Conservation (phyloP, 495 filamentous ascomycete genomes). For the Monascus purpureus region DNA sequence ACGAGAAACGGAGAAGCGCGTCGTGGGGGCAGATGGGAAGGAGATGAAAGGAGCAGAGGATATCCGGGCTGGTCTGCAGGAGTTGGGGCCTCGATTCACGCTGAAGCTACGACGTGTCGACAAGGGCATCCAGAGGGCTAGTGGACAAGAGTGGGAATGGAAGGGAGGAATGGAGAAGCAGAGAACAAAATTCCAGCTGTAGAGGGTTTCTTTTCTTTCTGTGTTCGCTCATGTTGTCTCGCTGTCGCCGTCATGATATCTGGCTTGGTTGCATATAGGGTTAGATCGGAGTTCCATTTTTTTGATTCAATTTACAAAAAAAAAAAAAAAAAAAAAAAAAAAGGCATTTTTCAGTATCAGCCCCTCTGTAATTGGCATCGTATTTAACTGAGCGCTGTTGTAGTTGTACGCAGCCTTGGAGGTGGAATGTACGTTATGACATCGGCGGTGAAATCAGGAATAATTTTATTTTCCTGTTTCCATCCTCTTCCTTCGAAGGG, state of each 20-base stretch:
- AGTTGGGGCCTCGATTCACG: conserved; percentile 73
- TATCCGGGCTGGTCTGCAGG: conserved; percentile 72
- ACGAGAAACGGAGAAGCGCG: conserved; percentile 67
- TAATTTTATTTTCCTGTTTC: neutral
- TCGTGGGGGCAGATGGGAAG: conserved; percentile 78
- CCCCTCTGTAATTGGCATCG: no score
- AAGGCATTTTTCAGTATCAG: no score
- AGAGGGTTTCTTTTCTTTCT: conserved; percentile 6
- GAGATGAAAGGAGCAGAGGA: conserved; percentile 67
- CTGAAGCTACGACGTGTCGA: conserved; percentile 83
- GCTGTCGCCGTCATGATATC: no score
- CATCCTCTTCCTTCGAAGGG: neutral
- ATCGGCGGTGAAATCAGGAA: no score
- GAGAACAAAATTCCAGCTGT: conserved; percentile 86
- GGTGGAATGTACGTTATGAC: no score
- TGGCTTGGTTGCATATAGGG: no score
- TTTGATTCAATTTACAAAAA: no score
- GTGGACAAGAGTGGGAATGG: conserved; percentile 91
- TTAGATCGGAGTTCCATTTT: no score
- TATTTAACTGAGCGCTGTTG: no score
- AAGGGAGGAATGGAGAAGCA: conserved; percentile 85
- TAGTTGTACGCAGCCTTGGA: no score
- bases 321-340: no score
- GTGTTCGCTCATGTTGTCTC: no score
- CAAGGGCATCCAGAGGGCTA: conserved; percentile 67